Evolutionary conservation across 2,329 filamentous ascomycete species (phyloP).

Genomic region (Myrmaecium sp.): DNA sequence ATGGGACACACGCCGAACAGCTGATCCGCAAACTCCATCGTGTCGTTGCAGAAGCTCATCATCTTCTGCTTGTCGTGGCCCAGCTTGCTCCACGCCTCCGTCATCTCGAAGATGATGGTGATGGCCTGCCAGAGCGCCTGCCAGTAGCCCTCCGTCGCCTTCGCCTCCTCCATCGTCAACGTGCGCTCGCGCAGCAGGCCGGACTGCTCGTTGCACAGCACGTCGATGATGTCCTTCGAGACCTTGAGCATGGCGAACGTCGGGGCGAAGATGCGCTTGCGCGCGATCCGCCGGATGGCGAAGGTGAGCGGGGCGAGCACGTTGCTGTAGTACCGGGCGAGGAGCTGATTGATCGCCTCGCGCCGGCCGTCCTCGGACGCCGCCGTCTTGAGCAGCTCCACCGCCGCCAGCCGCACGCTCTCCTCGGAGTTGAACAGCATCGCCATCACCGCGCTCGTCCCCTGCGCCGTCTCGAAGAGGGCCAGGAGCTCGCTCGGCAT

Average conservation of each 20-base stretch:
- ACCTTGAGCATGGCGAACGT: slow-evolving; percentile 44
- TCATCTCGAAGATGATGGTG: slow-evolving; percentile 63
- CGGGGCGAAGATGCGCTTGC: slow-evolving; percentile 41
- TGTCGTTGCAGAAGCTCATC: slow-evolving; percentile 85
- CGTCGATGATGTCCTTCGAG: slow-evolving; percentile 43
- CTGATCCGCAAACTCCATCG: slow-evolving; percentile 81
- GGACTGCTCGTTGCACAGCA: slow-evolving; percentile 45
- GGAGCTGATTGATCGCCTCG: slow-evolving; percentile 43
- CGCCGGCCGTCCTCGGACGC: slow-evolving; percentile 49
- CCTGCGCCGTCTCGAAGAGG: slow-evolving; percentile 50
- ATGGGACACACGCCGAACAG: slow-evolving; percentile 75
- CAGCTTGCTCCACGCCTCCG: slow-evolving; percentile 62
- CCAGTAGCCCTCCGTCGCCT: slow-evolving; percentile 65
- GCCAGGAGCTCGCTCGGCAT: slow-evolving; percentile 48
- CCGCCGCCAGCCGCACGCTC: slow-evolving; percentile 60
- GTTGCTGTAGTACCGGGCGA: slow-evolving; percentile 39
- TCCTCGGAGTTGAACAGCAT: slow-evolving; percentile 68
- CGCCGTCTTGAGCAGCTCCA: slow-evolving; percentile 68
- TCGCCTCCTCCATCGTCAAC: slow-evolving; percentile 43
- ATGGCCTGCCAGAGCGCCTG: slow-evolving; percentile 66
- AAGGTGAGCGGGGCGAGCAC: slow-evolving; percentile 39
- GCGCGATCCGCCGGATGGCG: slow-evolving; percentile 37
- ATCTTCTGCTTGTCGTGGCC: slow-evolving; percentile 59
- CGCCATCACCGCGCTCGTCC: slow-evolving; percentile 58
- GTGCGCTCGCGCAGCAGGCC: slow-evolving; percentile 42